phyloP scores from a whole-genome alignment of 768 basidiomycete species.

The Podaxis sp. region DNA sequence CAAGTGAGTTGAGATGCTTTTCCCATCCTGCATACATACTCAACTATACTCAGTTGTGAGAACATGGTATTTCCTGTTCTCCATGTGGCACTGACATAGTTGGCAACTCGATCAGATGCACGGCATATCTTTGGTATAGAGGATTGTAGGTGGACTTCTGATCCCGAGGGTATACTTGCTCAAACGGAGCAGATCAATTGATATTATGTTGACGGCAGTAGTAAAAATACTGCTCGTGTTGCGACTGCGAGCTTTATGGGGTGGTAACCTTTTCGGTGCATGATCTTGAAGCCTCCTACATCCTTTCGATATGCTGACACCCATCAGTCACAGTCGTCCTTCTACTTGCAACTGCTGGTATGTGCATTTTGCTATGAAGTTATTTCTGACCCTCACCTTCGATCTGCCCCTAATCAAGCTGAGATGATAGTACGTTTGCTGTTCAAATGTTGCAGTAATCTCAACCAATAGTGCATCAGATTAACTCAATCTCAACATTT shows the following conservation, averaged over 20 bases:
- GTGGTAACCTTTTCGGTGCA: background rate
- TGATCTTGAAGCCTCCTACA: background rate
- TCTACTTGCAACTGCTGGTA: background rate
- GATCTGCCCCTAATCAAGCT: background rate
- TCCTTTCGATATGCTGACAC: background rate
- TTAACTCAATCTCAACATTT: background rate
- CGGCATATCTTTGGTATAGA: background rate
- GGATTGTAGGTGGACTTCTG: background rate
- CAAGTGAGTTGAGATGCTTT: background rate
- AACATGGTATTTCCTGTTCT: background rate
- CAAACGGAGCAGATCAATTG: background rate
- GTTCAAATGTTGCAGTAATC: background rate
- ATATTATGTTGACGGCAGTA: background rate
- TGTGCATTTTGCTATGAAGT: background rate
- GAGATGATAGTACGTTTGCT: background rate
- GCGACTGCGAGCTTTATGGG: slow-evolving; percentile 1
- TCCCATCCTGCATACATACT: background rate
- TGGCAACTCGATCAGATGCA: background rate
- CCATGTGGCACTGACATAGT: background rate
- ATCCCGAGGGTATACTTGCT: background rate
- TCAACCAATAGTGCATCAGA: background rate
- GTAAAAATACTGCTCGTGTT: background rate
- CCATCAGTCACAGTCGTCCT: background rate
- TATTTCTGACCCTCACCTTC: no score
- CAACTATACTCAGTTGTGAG: background rate